Evolutionary conservation across 495 filamentous ascomycete genomes (phyloP), one percentile per base, ranked within the genome.

Genomic region (Cercophora newfieldiana): DNA sequence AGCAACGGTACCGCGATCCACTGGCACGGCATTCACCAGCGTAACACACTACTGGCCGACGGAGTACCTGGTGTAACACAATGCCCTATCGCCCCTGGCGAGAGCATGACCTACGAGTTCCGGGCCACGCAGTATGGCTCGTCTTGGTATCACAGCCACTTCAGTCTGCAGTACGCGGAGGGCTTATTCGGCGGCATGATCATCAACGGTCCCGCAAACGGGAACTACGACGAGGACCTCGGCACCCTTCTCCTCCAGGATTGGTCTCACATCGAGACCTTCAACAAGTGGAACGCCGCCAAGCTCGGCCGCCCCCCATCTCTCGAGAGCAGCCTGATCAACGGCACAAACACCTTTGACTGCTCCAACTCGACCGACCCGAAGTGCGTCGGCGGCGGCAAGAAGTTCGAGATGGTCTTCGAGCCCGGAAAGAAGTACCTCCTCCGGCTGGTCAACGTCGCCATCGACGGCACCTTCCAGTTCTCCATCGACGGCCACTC

Each of bases 61-160:
- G 82, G 82, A 29, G 79, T 83, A 0, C 75, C 75, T 3, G 74
- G 74, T 7, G 71, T 83, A 8, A 77, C 80, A 0, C 79, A 85
- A 65, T 85, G 83, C 57, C 81, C 82, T 0, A 83, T 85, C 49
- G 72, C 81, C 10, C 80, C 82, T 0, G 81, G 81, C 24, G 61
- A 73, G 5, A 69, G 58, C 5, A 71, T 81, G 50, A 87, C 83
- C 0, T 89, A 90, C 66, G 74, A 68, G 26, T 88, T 83, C 59
- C 72, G 75, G 25, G 83, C 78, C 0, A 77, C 70, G 1, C 80
- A 85, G 59, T 88, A 88, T 54, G 87, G 87, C 5, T 81, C 81
- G 0, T 75, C 74, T 1, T 88, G 83, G 83, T 88, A 82, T 47
- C 86, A 88, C 63, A 75, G 76, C n/a, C 86, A 89, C 63, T 87